Evolutionary conservation across 1,284 basidiomycete genomes (phyloP).

Genomic region (Irpex sp.): DNA sequence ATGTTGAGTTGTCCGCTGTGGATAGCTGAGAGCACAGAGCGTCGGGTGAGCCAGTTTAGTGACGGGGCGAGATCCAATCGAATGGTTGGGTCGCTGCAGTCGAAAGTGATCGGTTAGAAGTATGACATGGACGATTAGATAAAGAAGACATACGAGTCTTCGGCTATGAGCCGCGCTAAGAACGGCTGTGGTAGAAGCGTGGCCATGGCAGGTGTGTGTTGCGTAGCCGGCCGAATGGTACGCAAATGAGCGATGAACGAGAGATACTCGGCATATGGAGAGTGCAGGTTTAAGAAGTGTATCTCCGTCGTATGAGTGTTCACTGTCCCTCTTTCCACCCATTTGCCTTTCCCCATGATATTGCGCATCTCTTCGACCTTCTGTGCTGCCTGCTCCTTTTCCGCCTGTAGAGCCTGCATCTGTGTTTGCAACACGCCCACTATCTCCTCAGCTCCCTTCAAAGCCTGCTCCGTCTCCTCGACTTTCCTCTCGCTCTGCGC

Average conservation of each 20-base stretch:
- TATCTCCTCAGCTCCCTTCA: constrained; percentile 83
- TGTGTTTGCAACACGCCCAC: constrained; percentile 81
- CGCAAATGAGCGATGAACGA: constrained; percentile 81
- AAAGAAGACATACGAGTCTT: constrained; percentile 73
- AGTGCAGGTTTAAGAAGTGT: constrained; percentile 60
- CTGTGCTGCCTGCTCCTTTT: constrained; percentile 55
- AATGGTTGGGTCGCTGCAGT: constrained; percentile 79
- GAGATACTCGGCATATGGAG: constrained; percentile 85
- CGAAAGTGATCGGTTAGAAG: not conserved
- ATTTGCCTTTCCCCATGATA: constrained; percentile 65
- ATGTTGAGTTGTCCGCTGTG: constrained; percentile 85
- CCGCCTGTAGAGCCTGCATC: constrained; percentile 67
- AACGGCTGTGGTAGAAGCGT: constrained; percentile 79
- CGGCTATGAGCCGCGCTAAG: constrained; percentile 72
- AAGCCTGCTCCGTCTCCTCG: constrained; percentile 71
- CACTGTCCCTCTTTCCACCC: constrained; percentile 38
- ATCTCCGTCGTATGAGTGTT: constrained; percentile 13
- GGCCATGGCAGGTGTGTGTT: constrained; percentile 58
- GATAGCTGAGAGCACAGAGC: constrained; percentile 83
- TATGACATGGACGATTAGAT: constrained; percentile 9
- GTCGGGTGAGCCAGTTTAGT: constrained; percentile 87
- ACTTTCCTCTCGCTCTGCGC: constrained; percentile 82
- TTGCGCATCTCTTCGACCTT: constrained; percentile 42
- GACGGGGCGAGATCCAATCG: constrained; percentile 92
- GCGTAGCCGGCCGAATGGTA: constrained; percentile 55